phyloP scores from a whole-genome alignment of 1,139 yeast genomes.

The Hyphopichia fennica region DNA sequence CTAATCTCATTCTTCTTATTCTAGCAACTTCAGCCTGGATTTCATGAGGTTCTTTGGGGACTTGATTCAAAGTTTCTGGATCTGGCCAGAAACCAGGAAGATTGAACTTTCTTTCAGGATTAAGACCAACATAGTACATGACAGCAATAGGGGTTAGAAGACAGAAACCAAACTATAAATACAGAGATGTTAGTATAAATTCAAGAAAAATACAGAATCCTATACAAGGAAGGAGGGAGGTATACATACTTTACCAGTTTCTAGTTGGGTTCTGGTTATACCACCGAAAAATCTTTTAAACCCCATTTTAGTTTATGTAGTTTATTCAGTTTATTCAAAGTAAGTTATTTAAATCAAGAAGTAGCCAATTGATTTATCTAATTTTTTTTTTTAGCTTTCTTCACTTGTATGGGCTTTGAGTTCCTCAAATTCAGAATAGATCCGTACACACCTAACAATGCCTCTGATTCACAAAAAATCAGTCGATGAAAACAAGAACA shows the following conservation, averaged over 20 bases:
- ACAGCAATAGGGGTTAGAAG: constrained; percentile 81
- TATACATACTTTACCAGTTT: constrained; percentile 62
- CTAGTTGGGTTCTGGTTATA: constrained; percentile 60
- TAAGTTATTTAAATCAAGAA: neutral
- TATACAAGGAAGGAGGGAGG: neutral
- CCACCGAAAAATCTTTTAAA: constrained; percentile 35
- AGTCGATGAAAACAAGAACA: too few relatives aligned
- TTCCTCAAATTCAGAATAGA: too few relatives aligned
- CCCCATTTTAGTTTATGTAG: neutral
- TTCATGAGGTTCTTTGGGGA: constrained; percentile 92
- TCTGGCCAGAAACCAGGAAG: constrained; percentile 98
- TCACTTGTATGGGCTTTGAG: too few relatives aligned
- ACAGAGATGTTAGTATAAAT: constrained; percentile 20
- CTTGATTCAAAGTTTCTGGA: constrained; percentile 84
- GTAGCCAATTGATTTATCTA: neutral
- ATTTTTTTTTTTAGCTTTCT: too few relatives aligned
- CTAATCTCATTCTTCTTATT: constrained; percentile 71
- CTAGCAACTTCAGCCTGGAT: constrained; percentile 89
- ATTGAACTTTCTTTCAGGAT: constrained; percentile 84
- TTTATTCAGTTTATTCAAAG: neutral
- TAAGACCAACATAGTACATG: constrained; percentile 90
- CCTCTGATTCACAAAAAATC: too few relatives aligned
- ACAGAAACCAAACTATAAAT: constrained; percentile 73
- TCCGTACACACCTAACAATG: neutral
- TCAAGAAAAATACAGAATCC: too few relatives aligned